phyloP scores from a whole-genome alignment of 768 basidiomycete species.

The Clathrus columnatus region DNA sequence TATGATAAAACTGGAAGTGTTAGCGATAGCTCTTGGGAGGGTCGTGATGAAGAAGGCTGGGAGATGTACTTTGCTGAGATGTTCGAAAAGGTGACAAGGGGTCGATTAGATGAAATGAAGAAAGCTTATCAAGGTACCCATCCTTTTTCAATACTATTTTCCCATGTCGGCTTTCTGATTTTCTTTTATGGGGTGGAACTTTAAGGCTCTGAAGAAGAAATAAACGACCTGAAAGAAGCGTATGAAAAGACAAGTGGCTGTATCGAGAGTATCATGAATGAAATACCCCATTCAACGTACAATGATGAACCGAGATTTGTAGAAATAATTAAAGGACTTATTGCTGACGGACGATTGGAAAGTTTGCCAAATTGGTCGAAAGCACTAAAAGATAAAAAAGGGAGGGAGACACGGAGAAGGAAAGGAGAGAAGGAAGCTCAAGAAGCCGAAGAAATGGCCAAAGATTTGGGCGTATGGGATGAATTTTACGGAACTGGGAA shows the following conservation, averaged over 20 bases:
- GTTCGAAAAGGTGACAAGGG: slow-evolving; percentile 80
- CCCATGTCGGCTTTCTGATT: not conserved
- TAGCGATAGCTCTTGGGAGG: slow-evolving; percentile 58
- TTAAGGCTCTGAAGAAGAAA: slow-evolving; percentile 85
- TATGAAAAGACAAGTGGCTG: slow-evolving; percentile 68
- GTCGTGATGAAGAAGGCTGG: slow-evolving; percentile 80
- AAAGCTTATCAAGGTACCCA: slow-evolving; percentile 88
- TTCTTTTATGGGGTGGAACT: too few species aligned
- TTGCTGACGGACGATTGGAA: slow-evolving; percentile 51
- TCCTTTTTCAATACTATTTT: slow-evolving; percentile 6
- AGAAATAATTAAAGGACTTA: slow-evolving; percentile 53
- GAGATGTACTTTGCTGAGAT: slow-evolving; percentile 89
- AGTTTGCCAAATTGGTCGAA: slow-evolving; percentile 55
- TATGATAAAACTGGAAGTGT: slow-evolving; percentile 87
- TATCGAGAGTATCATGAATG: slow-evolving; percentile 72
- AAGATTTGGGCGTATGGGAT: slow-evolving; percentile 89
- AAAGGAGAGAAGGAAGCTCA: slow-evolving; percentile 68
- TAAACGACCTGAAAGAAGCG: slow-evolving; percentile 65
- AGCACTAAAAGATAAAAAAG: slow-evolving; percentile 72
- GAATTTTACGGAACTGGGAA: slow-evolving; percentile 82
- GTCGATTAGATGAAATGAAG: slow-evolving; percentile 88
- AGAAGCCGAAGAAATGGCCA: slow-evolving; percentile 79
- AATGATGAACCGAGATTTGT: slow-evolving; percentile 86
- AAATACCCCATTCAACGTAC: slow-evolving; percentile 76
- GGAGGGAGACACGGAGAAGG: slow-evolving; percentile 62